Evolutionary conservation across 2,329 filamentous ascomycete genomes (phyloP), one percentile per base, ranked within the genome.

Genomic region (Leptodontidium sp.): DNA sequence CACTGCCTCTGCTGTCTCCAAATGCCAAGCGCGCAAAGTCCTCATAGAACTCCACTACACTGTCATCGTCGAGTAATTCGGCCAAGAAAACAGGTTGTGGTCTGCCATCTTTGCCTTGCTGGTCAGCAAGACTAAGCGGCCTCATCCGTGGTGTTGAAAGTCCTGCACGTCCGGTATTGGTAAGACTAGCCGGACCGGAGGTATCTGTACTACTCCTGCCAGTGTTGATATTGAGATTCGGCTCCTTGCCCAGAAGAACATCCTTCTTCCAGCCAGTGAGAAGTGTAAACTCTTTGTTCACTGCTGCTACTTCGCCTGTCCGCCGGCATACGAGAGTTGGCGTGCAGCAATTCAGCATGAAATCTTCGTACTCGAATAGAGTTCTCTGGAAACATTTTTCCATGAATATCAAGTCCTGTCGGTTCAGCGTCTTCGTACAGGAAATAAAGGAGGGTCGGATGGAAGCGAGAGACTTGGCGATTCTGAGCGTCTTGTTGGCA

Each of bases 351-450:
- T 93, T 90, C 67, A 93, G 90, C 83, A 98, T 92, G 73, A 97
- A 96, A 72, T 97, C 93, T 78, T 98, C 93, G 76, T 97, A 97
- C 78, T 97, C 94, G 77, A 94, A 93, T 12, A 98, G 84, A 0
- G 93, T 97, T 47, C 96, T 89, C 80, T 99, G 96, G 78, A 98
- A 93, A 76, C 93, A 97, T 81, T 97, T 97, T 80, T 99, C 96
- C 92, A 97, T 97, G 79, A 98, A 98, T 26, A 99, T 90, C 35
- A 98, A 84, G 79, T 99, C 96, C 76, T 96, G 91, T 21, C 90
- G 86, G 72, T 93, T 94, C 70, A 98, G 84, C n/a, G 93, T 94
- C 76, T 93, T 92, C 24, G 93, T 97, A 71, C 93, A 97, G 12
- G 94, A 91, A 71, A 98, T 95, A 78, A 99, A 96, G 0, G 94